phyloP scores from a whole-genome alignment of 169 alveolate genomes.

The Babesia bigemina region DNA sequence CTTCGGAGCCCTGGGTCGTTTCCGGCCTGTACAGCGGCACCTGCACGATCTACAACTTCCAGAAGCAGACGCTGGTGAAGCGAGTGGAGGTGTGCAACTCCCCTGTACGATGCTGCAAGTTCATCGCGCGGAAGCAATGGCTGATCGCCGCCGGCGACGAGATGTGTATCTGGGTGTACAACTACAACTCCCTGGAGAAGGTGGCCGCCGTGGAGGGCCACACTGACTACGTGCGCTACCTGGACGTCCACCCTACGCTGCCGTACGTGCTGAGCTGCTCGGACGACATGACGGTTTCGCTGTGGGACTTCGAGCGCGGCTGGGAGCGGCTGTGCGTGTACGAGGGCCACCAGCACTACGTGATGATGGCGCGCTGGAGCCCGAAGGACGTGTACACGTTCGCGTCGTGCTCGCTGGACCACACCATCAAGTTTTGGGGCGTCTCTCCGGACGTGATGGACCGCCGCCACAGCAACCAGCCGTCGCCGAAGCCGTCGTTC shows the following conservation, averaged over 20 bases:
- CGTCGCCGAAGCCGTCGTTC: constrained; percentile 89
- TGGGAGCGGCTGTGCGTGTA: constrained; percentile 90
- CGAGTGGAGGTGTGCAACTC: constrained; percentile 90
- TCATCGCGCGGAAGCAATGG: constrained; percentile 94
- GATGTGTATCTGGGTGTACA: constrained; percentile 90
- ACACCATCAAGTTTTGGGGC: constrained; percentile 94
- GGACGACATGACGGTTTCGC: constrained; percentile 93
- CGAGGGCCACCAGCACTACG: constrained; percentile 97
- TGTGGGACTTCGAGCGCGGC: constrained; percentile 96
- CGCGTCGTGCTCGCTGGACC: constrained; percentile 95
- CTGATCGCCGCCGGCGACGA: constrained; percentile 94
- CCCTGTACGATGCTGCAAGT: constrained; percentile 95
- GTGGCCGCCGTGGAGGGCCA: constrained; percentile 94
- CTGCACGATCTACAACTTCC: constrained; percentile 85
- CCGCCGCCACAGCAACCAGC: constrained; percentile 39
- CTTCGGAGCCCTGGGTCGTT: constrained; percentile 93
- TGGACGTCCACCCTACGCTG: constrained; percentile 94
- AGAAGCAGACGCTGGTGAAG: constrained; percentile 89
- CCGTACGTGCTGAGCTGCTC: constrained; percentile 94
- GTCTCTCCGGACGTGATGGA: constrained; percentile 65
- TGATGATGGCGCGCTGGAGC: constrained; percentile 96
- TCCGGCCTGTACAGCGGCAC: constrained; percentile 94
- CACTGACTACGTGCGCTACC: constrained; percentile 94
- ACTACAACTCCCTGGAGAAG: constrained; percentile 95
- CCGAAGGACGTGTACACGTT: constrained; percentile 95